A percentile compares a stretch with the other conserved stretches of the same genome.
Conservation (phyloP, 2,329 filamentous ascomycete species). For the Aspergillus sp. region DNA sequence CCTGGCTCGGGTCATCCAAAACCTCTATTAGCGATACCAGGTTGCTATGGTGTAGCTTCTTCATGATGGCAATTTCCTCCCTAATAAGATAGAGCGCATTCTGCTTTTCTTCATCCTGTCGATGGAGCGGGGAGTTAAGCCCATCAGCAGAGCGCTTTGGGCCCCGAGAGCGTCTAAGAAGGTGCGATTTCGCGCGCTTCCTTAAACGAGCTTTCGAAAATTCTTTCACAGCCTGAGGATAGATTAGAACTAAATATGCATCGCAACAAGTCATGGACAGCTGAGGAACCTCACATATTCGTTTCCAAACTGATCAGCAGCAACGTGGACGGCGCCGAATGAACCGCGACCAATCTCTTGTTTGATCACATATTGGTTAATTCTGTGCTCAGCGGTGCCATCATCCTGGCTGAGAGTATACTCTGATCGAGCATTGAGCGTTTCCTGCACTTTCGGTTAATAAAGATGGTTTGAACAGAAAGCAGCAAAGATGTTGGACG, state of each 20-base stretch:
- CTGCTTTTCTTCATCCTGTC: slow-evolving; percentile 59
- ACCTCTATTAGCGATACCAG: slow-evolving; percentile 93
- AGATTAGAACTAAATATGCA: slow-evolving; percentile 11
- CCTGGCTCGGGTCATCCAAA: slow-evolving; percentile 89
- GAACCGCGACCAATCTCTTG: slow-evolving; percentile 97
- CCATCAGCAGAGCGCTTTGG: slow-evolving; percentile 55
- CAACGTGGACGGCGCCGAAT: slow-evolving; percentile 89
- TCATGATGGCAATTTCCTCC: slow-evolving; percentile 98
- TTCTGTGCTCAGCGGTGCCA: slow-evolving; percentile 75
- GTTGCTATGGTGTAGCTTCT: slow-evolving; percentile 93
- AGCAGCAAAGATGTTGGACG: not conserved
- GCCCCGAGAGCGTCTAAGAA: slow-evolving; percentile 66
- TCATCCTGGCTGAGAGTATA: slow-evolving; percentile 84
- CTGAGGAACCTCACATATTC: slow-evolving; percentile 72
- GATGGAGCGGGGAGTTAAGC: slow-evolving; percentile 65
- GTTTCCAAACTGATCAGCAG: slow-evolving; percentile 82
- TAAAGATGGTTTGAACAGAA: slow-evolving; percentile 1
- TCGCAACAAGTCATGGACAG: not conserved
- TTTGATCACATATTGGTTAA: slow-evolving; percentile 93
- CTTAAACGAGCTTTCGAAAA: slow-evolving; percentile 91
- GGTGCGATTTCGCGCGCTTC: slow-evolving; percentile 85
- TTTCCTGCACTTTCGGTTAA: slow-evolving; percentile 63
- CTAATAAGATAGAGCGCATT: slow-evolving; percentile 83
- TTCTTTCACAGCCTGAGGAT: slow-evolving; percentile 81
- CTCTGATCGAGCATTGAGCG: slow-evolving; percentile 82